Conservation (phyloP, 2,329 filamentous ascomycete genomes). For the Aspergillus tamarii region DNA sequence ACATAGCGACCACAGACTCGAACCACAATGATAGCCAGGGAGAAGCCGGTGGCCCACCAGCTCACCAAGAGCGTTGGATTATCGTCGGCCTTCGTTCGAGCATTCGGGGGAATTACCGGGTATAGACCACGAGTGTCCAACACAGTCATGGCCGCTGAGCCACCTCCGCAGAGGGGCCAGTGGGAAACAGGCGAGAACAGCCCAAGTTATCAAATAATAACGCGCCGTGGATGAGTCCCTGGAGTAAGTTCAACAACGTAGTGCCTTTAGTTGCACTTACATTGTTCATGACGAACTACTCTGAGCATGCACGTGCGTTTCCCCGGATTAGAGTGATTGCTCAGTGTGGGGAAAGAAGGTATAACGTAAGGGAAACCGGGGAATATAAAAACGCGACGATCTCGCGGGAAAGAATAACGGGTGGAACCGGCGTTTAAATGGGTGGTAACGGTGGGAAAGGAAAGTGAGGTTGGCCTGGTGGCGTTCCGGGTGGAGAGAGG, state of each 20-base stretch:
- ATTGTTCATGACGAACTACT: conserved; percentile 11
- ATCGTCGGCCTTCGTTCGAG: conserved; percentile 59
- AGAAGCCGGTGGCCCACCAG: conserved; percentile 91
- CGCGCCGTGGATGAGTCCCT: neutral
- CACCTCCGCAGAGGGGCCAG: conserved; percentile 43
- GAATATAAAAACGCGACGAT: neutral
- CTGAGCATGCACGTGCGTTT: conserved; percentile 7
- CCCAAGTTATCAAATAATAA: conserved; percentile 5
- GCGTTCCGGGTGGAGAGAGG: neutral
- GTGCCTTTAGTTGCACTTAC: conserved; percentile 6
- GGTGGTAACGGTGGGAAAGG: neutral
- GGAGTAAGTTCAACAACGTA: conserved; percentile 7
- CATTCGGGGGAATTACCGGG: conserved; percentile 53
- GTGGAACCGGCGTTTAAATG: conserved; percentile 4
- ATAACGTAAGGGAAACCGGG: neutral
- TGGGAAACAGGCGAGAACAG: conserved; percentile 11
- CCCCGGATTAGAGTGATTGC: conserved; percentile 3
- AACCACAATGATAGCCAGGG: conserved; percentile 79
- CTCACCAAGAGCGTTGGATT: conserved; percentile 93
- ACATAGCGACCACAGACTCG: conserved; percentile 84
- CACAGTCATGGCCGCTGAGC: conserved; percentile 30
- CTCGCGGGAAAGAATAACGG: neutral
- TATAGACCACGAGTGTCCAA: conserved; percentile 47
- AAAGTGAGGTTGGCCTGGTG: neutral
- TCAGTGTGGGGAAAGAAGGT: conserved; percentile 7